Evolutionary conservation across 2,329 filamentous ascomycete species (phyloP), one percentile per base, ranked within the genome.

Genomic region (Clarireedia paspali): DNA sequence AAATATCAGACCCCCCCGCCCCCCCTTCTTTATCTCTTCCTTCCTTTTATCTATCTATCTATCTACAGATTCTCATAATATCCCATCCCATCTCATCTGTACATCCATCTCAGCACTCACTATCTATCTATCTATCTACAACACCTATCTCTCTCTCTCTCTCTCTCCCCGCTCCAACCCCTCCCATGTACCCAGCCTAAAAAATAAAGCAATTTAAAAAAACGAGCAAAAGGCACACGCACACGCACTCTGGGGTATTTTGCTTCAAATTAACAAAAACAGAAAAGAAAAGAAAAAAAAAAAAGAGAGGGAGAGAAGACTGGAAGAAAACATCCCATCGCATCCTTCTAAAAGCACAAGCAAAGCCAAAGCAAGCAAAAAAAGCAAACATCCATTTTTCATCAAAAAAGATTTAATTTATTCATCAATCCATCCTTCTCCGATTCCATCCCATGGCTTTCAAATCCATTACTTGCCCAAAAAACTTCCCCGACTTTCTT

Each of bases 211-310:
- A 7, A 4, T 23, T 40, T 44, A 30, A n/a, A 30, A 30, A 44
- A 50, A 30, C 39, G 26, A 55, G 38, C 20, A 34, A 50, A 50
- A 48, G 17, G 17, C 45, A 36, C 24, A 54, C 34, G 17, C 45
- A 36, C 24, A 54, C 34, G 46, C 52, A 44, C 12, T 44, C 17
- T 42, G 6, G 52, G 52, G 52, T 55, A 55, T 55, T 55, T 42
- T 49, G 52, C 52, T 50, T 50, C n/a, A 15, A 27, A 47, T 12
- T 23, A 50, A 49, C n/a, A 30, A 30, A 40, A 49, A 39, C 20
- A 40, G 34, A 30, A 42, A n/a, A 23, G 5, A 20, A 20, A 20
- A 20, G 20, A 20, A 20, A 20, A 20, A 2, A 20, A 20, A 20
- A 20, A 20, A 2, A 53, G 6, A 15, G n/a, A 53, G 38, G 46